Base-by-base conservation (phyloP, 1,284 basidiomycete genomes). In the Fomitopsis betulina region DNA sequence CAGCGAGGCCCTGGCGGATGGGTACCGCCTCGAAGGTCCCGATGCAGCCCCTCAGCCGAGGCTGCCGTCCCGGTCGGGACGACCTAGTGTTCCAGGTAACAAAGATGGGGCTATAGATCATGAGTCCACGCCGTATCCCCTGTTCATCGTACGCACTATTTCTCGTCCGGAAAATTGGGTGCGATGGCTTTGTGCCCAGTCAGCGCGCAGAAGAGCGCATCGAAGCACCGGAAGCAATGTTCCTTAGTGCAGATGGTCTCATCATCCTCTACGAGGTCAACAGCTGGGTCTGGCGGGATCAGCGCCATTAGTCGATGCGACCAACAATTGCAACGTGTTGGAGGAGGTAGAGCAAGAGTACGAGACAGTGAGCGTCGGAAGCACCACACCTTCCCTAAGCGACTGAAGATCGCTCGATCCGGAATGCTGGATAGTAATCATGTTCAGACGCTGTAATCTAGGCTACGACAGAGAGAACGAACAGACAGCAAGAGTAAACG, bases 41-140 rank as follows among this genome's bases (percentile, higher is more conserved):
- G 65, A 99, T 98, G 75, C 96, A 99, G 25, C 96, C 96, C 60
- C 96, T 79, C 60, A 99, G 78, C 51, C 85, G 78, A 39, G 85
- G 79, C 25, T 83, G 74, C 60, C 82, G 80, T 45, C 84, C 83
- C 25, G 83, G 72, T 61, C 83, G 81, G 60, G 81, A 78, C 56
- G 80, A 79, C 61, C 76, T 82, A 55, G 78, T 91, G 75, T 94
- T 96, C 96, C 96, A 99, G 2, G 96, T 98, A 37, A 99, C 93
- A 73, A 99, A 99, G 58, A 99, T 79, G 7, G 95, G 94, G 72
- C 94, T 96, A 54, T 19, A 27, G 21, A 5, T 9, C n/a, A 51
- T 57, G 12, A 53, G 55, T 27, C 23, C 43, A 53, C 27, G 55
- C 40, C 39, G 25, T 13, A 25, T 40, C 38, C 27, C 47, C 17